Evolutionary conservation across 177 flowering plant genomes (phyloP), one percentile per base, ranked within the genome.

Genomic region (Vitis hybrid): DNA sequence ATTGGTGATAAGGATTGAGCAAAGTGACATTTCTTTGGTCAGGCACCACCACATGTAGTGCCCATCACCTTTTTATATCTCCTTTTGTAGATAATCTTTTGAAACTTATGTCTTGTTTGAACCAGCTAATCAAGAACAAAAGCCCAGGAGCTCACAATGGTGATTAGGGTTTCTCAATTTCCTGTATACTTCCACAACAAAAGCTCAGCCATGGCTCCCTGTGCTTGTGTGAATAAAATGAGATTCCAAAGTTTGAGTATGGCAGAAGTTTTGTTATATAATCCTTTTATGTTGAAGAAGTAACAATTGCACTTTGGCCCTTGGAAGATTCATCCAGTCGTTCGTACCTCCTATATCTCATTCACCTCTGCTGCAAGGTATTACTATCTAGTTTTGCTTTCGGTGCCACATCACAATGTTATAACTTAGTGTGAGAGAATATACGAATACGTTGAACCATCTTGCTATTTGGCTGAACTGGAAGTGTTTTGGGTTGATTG

Each of bases 101-200:
- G 23, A 39, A 57, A 51, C 34, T 18, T 1, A 11, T 21, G 2
- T 69, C n/a, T 52, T 72, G 14, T 71, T 64, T 61, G 69, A 62
- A 66, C 63, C 87, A 88, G 92, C 68, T 84, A 58, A 83, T 85
- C 73, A 88, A 71, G 77, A 83, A 60, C 54, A 80, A 80, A 68
- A 80, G 69, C 65, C 65, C 78, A 66, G 72, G 62, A 63, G 68
- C 78, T 76, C 81, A 49, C 72, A 80, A 66, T 66, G 66, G 68
- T 73, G 82, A 80, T 54, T 76, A 72, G 49, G 64, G 51, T n/a
- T 67, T 49, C 64, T 64, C 45, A 23, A 23, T 58, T 64, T 69
- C 17, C 67, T 64, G 60, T 70, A 34, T 75, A 58, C 48, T 60
- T 49, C 49, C 65, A 57, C 50, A 60, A 19, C 59, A 51, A 56